Base-by-base conservation (phyloP, 2,329 filamentous ascomycete genomes). In the Huntiella decipiens region DNA sequence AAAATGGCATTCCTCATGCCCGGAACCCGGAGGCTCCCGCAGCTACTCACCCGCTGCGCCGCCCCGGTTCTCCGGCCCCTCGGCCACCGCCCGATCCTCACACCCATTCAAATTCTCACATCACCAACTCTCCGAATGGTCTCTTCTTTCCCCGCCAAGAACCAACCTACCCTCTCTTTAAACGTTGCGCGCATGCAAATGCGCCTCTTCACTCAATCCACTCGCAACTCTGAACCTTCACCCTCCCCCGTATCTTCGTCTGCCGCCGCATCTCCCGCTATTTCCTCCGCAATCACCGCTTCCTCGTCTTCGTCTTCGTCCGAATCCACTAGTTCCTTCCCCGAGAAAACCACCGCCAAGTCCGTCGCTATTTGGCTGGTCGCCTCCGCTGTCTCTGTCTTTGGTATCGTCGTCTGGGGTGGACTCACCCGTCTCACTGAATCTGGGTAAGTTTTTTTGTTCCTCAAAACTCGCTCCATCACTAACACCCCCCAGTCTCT, bases 401-500 rank as follows among this genome's bases (percentile, higher is more conserved):
- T 96, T 63, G 91, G 91, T 50, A 94, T 98, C 56, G 87, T 98
- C 44, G 75, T 98, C 38, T 93, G 92, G 61, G 91, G 91, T 48
- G 91, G 91, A 4, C 68, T 98, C 54, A 98, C 91, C 28, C 72
- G 91, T 49, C 69, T 98, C 54, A 98, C 91, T 3, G 91, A 98
- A 64, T 98, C 91, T 53, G 91, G 86, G 86, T 93, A 72, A 53
- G 67, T 4, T 16, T n/a, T 19, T 15, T 43, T 13, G 7, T 28
- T 10, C 22, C 2, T 3, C 22, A 3, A 28, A 5, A n/a, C 2
- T 22, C 15, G 15, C 10, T 22, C 38, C 15, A 17, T 35, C 11
- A 10, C 45, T 48, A 37, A 44, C n/a, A 34, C 19, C 28, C 17
- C 15, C 15, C 53, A 93, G 88, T 39, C 71, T 98, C 53, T 95